phyloP scores from a whole-genome alignment of 345 rosid genomes.

The Salix udensis region DNA sequence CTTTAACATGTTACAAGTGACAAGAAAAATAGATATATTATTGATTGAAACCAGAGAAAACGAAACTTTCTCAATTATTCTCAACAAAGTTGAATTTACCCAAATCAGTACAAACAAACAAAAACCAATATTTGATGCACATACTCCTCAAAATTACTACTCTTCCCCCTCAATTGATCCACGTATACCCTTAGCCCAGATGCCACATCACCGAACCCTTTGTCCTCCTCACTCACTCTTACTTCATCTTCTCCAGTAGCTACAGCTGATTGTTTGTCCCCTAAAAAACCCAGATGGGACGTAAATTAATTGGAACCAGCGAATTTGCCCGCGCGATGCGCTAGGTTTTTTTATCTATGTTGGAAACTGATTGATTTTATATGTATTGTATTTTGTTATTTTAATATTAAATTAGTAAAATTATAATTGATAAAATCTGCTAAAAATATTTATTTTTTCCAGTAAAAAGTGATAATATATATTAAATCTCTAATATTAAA shows the following conservation, averaged over 20 bases:
- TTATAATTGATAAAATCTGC: too few species aligned
- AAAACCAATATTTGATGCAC: constrained; percentile 33
- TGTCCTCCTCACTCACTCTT: constrained; percentile 64
- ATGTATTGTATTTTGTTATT: too few species aligned
- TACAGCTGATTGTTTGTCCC: constrained; percentile 65
- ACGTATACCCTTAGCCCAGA: constrained; percentile 66
- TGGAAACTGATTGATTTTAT: too few species aligned
- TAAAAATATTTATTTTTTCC: too few species aligned
- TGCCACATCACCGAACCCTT: constrained; percentile 70
- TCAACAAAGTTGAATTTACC: background rate
- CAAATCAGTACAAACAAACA: background rate
- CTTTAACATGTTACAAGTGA: too few species aligned
- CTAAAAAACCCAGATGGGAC: constrained; percentile 18
- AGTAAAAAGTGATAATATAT: too few species aligned
- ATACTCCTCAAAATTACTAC: constrained; percentile 63
- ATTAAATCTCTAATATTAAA: too few species aligned
- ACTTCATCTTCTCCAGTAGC: constrained; percentile 83
- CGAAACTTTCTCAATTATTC: too few species aligned
- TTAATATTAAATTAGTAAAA: too few species aligned
- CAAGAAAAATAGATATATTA: background rate
- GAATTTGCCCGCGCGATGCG: too few species aligned
- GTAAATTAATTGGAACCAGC: background rate
- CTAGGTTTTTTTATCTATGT: too few species aligned
- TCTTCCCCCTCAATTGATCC: constrained; percentile 68
- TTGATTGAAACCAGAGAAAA: too few species aligned